These are phyloP conservation scores for Tetracentron sinense DNA, from an alignment of 164 flowering plant genomes.

Conservation along the genomic window DNA sequence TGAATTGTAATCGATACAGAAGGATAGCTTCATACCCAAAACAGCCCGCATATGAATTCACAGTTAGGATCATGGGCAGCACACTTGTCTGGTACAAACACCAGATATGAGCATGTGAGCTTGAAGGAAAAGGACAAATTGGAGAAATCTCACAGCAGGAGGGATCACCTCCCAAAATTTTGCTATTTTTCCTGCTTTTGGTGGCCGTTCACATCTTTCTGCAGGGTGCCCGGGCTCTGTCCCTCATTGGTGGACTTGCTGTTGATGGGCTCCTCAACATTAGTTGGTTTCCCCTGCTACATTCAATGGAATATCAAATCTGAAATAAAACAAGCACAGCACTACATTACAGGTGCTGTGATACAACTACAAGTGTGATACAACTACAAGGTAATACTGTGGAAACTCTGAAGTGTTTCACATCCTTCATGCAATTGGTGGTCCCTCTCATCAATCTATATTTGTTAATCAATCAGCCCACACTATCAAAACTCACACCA, in stretches of 20 bases:
- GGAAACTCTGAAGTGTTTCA: no score
- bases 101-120: no score
- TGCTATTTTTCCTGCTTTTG: slow-evolving; percentile 24
- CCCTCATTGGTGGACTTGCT: slow-evolving; percentile 16
- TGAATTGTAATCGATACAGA: slow-evolving; percentile 8
- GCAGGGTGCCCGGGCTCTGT: slow-evolving; percentile 15
- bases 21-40: neutral
- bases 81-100: no score
- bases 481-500: no score
- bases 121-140: no score
- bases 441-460: neutral
- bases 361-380: no score
- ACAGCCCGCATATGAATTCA: no score
- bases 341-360: neutral
- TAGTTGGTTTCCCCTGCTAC: slow-evolving; percentile 36
- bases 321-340: neutral
- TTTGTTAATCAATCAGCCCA: no score
- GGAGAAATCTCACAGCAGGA: no score
- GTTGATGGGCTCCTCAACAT: slow-evolving; percentile 26
- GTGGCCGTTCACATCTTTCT: slow-evolving; percentile 19
- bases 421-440: neutral
- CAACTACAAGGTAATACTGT: no score
- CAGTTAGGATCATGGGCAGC: no score
- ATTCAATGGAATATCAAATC: neutral
- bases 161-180: neutral